A percentile compares a stretch with the other conserved stretches of the same genome.
Evolutionary conservation across 768 basidiomycete species (phyloP).

Genomic region (Porphyrellus cyaneotinctus): DNA sequence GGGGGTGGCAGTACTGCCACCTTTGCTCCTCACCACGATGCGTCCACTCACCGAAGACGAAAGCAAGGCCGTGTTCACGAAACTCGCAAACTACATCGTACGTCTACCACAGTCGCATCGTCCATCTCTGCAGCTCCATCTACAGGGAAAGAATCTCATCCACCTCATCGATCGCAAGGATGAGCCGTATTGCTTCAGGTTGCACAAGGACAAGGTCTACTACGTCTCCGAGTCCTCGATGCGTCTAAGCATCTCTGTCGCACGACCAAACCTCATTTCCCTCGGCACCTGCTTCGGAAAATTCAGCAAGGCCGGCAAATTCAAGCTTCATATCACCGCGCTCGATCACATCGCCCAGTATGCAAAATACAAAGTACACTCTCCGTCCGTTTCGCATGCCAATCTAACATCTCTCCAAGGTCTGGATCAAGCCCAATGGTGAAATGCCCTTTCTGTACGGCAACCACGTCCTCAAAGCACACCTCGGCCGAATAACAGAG

Average conservation of each 20-base stretch:
- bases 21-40: constrained; percentile 45
- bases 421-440: constrained; percentile 99
- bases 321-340: constrained; percentile 93
- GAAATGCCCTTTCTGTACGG: constrained; percentile 99
- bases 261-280: constrained; percentile 86
- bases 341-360: constrained; percentile 93
- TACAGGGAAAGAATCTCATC: constrained; percentile 90
- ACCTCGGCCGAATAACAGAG: constrained; percentile 97
- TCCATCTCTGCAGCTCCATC: background rate
- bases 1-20: constrained; percentile 9
- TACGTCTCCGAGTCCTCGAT: constrained; percentile 96
- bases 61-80: constrained; percentile 92
- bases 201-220: constrained; percentile 93
- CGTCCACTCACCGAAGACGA: constrained; percentile 96
- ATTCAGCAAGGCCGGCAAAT: constrained; percentile 95
- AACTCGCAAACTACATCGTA: constrained; percentile 96
- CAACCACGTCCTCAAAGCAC: constrained; percentile 97
- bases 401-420: constrained; percentile 40
- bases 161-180: constrained; percentile 93
- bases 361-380: constrained; percentile 90
- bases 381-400: background rate
- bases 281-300: constrained; percentile 97
- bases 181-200: constrained; percentile 91
- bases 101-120: constrained; percentile 22
- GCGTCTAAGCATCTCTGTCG: constrained; percentile 88